Evolutionary conservation across 331 rosid genomes (phyloP), one percentile per base, ranked within the genome.

Genomic region (Spiraea crenata): DNA sequence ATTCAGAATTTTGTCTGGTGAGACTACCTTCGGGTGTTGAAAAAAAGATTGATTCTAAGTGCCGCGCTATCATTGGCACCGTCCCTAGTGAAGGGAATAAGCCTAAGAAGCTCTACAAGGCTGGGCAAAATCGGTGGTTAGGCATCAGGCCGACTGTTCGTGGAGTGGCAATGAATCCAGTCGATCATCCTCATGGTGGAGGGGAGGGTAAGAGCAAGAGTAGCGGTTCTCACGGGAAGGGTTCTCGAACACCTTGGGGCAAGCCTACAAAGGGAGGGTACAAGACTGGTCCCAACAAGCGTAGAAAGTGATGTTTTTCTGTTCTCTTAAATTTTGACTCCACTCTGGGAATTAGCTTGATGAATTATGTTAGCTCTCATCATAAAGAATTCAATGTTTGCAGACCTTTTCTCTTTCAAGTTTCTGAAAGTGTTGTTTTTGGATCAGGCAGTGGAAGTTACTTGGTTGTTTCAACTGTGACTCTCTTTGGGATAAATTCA

Each of bases 181-280:
- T 89, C 35, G 96, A 91, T 81, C 97, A 91, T 86, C 97, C 96
- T 64, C 96, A 92, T 52, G 98, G 98, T 70, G 93, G 98, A 77
- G 93, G 96, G 58, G 96, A 86, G 82, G 96, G 96, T 67, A 83
- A 74, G 81, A 85, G 96, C 81, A 90, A 85, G 89, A 84, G 90
- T 78, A 78, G 92, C 77, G 97, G 93, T 4, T 51, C 57, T 50
- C 77, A 46, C 56, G 96, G 98, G 9, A 67, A 38, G 70, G 81
- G 75, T 41, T 84, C 96, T 50, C 89, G 72, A 14, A 80, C 96
- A 66, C 98, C 96, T 39, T 88, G 93, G 96, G 96, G 96, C 20
- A 92, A 90, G 74, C 98, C 96, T 35, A 78, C 83, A 3, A 90
- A 92, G 84, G 17, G 80, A 61, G 96, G 98, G 11, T 92, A 73